Percentiles rank a stretch among this genome's conserved stretches.
Conservation (phyloP, 306 rosid genomes). For the Fragaria nilgerrensis region DNA sequence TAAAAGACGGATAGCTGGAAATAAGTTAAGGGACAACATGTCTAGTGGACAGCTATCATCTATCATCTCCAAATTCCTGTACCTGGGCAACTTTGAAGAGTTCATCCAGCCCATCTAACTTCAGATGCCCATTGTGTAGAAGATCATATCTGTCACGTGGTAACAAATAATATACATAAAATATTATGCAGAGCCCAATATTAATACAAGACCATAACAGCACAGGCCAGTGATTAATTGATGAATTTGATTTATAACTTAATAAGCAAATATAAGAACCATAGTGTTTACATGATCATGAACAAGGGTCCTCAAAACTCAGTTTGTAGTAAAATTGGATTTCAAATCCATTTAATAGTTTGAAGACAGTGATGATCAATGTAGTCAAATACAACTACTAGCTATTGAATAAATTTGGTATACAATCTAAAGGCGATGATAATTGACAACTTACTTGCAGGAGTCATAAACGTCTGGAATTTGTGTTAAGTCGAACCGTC, state of each 20-base stretch:
- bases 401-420: background rate
- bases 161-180: conserved; percentile 17
- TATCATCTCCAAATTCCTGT: conserved; percentile 12
- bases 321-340: background rate
- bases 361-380: background rate
- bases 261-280: background rate
- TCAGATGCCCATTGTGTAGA: conserved; percentile 94
- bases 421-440: background rate
- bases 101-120: conserved; percentile 82
- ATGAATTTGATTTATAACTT: background rate
- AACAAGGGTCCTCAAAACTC: background rate
- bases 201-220: conserved; percentile 16
- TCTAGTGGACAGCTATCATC: background rate
- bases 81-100: conserved; percentile 99
- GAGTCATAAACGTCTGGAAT: conserved; percentile 98
- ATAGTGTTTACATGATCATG: background rate
- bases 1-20: background rate
- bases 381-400: background rate
- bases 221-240: background rate
- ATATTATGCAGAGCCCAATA: background rate
- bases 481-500: conserved; percentile 88
- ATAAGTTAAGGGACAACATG: background rate
- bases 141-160: conserved; percentile 77
- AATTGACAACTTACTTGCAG: conserved; percentile 78
- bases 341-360: background rate